These are phyloP conservation scores for Coccomyxa subellipsoidea DNA, from an alignment of 163 green algal species.

Conservation along the genomic window DNA sequence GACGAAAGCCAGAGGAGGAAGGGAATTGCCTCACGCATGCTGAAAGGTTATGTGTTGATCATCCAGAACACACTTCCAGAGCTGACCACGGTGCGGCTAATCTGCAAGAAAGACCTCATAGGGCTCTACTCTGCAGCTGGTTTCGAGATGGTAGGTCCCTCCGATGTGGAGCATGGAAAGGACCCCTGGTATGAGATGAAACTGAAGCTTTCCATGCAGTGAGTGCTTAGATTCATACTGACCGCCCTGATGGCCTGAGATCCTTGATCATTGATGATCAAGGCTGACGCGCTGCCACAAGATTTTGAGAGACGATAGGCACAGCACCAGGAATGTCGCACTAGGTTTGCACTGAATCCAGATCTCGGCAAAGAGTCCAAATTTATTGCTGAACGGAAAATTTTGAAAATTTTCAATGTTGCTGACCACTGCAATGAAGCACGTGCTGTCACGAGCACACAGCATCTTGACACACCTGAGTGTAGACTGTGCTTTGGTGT, in stretches of 20 bases:
- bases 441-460: not conserved
- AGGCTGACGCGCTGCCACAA: too few species aligned
- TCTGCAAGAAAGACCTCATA: conserved; percentile 68
- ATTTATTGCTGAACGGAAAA: too few species aligned
- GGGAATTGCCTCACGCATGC: conserved; percentile 52
- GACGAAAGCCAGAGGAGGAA: conserved; percentile 29
- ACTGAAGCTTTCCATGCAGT: not conserved
- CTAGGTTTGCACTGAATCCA: too few species aligned
- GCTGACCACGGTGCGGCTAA: conserved; percentile 39
- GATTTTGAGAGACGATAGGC: too few species aligned
- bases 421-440: too few species aligned
- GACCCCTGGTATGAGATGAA: conserved; percentile 63
- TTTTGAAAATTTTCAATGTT: too few species aligned
- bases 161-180: conserved; percentile 55
- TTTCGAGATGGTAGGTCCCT: conserved; percentile 54
- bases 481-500: too few species aligned
- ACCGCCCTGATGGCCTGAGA: too few species aligned
- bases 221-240: too few species aligned
- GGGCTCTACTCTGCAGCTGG: conserved; percentile 51
- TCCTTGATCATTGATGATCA: too few species aligned
- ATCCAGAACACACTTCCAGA: conserved; percentile 32
- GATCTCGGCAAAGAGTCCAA: too few species aligned
- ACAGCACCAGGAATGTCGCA: too few species aligned
- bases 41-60: conserved; percentile 50
- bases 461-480: not conserved